These are phyloP conservation scores for Pseudocercospora eumusae DNA, from an alignment of 2,329 filamentous ascomycete genomes.

Conservation along the genomic window DNA sequence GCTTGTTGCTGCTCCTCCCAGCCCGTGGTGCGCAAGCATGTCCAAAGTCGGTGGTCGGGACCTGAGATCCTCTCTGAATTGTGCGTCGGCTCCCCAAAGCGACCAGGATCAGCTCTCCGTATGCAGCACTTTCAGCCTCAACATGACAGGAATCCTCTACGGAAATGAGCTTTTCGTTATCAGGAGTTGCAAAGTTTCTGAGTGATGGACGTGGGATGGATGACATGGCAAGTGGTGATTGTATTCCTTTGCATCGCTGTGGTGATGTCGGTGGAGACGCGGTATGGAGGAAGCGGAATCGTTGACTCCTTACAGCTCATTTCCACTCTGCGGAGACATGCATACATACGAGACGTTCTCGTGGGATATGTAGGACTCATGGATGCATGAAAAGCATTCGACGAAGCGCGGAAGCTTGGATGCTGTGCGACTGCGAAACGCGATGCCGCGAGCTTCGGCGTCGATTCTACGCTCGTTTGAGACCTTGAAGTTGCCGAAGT, in stretches of 20 bases:
- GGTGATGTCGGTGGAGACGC: slow-evolving; percentile 1
- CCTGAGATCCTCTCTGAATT: not conserved
- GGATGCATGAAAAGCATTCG: not conserved
- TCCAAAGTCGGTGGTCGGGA: slow-evolving; percentile 9
- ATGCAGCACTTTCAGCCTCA: not conserved
- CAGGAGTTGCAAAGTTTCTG: not conserved
- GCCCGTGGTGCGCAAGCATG: not conserved
- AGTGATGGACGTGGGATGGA: not conserved
- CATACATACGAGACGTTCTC: not conserved
- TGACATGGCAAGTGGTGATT: not conserved
- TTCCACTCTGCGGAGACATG: not conserved
- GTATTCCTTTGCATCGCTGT: not conserved
- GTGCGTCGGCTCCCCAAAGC: slow-evolving; percentile 10
- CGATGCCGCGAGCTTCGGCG: not conserved
- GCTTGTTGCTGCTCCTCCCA: not conserved
- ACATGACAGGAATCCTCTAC: not conserved
- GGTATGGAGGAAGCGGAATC: not conserved
- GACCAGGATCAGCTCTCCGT: slow-evolving; percentile 10
- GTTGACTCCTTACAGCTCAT: not conserved
- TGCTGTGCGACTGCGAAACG: not conserved
- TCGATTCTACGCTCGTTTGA: not conserved
- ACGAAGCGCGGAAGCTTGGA: not conserved
- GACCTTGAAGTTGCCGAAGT: slow-evolving; percentile 1
- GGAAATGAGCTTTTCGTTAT: slow-evolving; percentile 4
- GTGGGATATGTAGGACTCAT: not conserved